Evolutionary conservation across 2,329 filamentous ascomycete genomes (phyloP), one percentile per base, ranked within the genome.

Genomic region (Pseudophaeomoniella oleicola): DNA sequence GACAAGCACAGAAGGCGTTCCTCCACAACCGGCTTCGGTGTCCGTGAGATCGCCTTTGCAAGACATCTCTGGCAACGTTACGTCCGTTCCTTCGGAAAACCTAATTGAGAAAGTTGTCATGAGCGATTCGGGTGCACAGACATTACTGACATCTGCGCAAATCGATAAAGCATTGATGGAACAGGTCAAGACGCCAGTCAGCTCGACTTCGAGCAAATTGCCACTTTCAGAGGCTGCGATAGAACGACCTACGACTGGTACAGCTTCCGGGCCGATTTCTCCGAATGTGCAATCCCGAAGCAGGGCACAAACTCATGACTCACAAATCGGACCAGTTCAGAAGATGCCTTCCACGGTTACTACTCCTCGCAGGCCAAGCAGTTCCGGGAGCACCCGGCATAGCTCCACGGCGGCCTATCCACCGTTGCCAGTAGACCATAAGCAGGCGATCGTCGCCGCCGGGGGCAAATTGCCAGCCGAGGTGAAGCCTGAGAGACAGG

Each of bases 341-440:
- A 42, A 51, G 48, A 39, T 30, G 16, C 27, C 11, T 46, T 46
- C 11, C 42, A 46, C 31, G 47, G 51, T 37, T 37, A 48, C 36
- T 59, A 53, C 47, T 50, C 48, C 38, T 54, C 44, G 37, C 56
- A 71, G 85, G 45, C 84, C 85, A 22, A 71, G 71, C 29, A 94
- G 85, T 55, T 70, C 82, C 30, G 65, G 72, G 27, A 94, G 86
- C 56, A 68, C 71, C 32, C 72, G 63, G 32, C 62, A 64, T 12
- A 62, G 63, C 36, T 56, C 56, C 37, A 57, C 57, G 4, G 60
- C 60, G 19, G 46, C 52, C 5, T 68, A 75, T 41, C 85, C 85
- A 27, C 86, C 86, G 19, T 66, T 94, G 40, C 88, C 87, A 30
- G 48, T 66, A 10, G 87, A 94, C 54, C 86, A 94, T 55, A 82